phyloP scores from a whole-genome alignment of 768 basidiomycete species.

The Pulveroboletus sp. region DNA sequence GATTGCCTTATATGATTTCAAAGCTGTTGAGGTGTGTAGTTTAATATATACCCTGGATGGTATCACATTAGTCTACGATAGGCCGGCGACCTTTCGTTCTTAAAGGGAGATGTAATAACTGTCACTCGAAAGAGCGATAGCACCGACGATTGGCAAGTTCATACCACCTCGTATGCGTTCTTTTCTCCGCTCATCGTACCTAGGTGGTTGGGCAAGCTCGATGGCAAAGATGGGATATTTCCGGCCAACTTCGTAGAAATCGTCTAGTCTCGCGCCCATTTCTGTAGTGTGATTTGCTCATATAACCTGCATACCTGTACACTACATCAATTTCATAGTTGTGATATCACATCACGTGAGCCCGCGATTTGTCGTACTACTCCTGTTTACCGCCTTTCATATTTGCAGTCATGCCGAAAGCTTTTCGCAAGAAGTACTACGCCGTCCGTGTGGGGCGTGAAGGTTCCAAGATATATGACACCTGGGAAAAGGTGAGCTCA shows the following conservation, averaged over 20 bases:
- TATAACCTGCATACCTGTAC: not conserved
- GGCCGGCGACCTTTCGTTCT: slow-evolving; percentile 72
- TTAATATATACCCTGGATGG: not conserved
- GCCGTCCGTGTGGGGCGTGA: slow-evolving; percentile 56
- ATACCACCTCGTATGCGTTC: not conserved
- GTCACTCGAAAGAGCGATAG: slow-evolving; percentile 67
- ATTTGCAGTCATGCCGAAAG: slow-evolving; percentile 26
- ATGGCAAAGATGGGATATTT: slow-evolving; percentile 61
- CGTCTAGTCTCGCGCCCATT: slow-evolving; percentile 22
- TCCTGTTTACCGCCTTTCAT: not conserved
- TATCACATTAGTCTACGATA: slow-evolving; percentile 26
- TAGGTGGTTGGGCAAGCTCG: slow-evolving; percentile 77
- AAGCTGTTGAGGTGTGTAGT: slow-evolving; percentile 59
- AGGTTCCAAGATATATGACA: slow-evolving; percentile 52
- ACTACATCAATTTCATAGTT: not conserved
- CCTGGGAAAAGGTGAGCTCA: slow-evolving; percentile 55
- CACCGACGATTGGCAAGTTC: slow-evolving; percentile 65
- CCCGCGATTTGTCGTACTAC: not conserved
- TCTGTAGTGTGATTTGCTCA: not conserved
- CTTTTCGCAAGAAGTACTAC: slow-evolving; percentile 44
- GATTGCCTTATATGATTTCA: slow-evolving; percentile 70
- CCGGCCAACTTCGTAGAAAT: slow-evolving; percentile 85
- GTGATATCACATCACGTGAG: not conserved
- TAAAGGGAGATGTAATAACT: slow-evolving; percentile 68
- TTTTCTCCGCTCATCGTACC: not conserved